phyloP scores from a whole-genome alignment of 495 filamentous ascomycete species.

The Platismatia glauca region DNA sequence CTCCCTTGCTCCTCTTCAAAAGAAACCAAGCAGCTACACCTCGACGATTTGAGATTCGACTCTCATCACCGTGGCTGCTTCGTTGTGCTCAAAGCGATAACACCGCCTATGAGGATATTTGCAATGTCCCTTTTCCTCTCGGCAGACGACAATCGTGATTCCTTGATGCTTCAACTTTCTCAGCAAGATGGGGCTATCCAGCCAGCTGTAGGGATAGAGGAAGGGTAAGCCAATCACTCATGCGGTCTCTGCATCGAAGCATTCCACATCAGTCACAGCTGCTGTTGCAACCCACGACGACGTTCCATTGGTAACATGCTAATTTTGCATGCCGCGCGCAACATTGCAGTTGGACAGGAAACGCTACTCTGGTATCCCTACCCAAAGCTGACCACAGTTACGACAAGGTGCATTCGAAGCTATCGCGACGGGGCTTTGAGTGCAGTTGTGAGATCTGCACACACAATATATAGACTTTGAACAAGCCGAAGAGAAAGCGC shows the following conservation, averaged over 20 bases:
- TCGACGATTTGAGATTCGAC: neutral
- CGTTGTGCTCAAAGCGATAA: neutral
- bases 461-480: conserved; percentile 20
- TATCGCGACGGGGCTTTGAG: conserved; percentile 39
- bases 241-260: conserved; percentile 45
- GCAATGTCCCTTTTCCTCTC: no score
- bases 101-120: neutral
- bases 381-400: conserved; percentile 25
- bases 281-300: conserved; percentile 36
- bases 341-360: conserved; percentile 41
- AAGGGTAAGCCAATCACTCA: conserved; percentile 25
- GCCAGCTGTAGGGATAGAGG: neutral
- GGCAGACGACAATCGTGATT: neutral
- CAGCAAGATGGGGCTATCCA: neutral
- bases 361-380: conserved; percentile 32
- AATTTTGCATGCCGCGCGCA: conserved; percentile 40
- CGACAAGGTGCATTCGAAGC: conserved; percentile 17
- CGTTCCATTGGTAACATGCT: conserved; percentile 52
- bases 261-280: conserved; percentile 48
- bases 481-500: conserved; percentile 17
- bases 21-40: neutral
- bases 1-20: neutral
- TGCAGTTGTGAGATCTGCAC: conserved; percentile 40
- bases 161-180: neutral
- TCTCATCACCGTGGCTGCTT: neutral